Evolutionary conservation across 208 protist species (phyloP), one percentile per base, ranked within the genome.

Genomic region (Crithidia expoeki): DNA sequence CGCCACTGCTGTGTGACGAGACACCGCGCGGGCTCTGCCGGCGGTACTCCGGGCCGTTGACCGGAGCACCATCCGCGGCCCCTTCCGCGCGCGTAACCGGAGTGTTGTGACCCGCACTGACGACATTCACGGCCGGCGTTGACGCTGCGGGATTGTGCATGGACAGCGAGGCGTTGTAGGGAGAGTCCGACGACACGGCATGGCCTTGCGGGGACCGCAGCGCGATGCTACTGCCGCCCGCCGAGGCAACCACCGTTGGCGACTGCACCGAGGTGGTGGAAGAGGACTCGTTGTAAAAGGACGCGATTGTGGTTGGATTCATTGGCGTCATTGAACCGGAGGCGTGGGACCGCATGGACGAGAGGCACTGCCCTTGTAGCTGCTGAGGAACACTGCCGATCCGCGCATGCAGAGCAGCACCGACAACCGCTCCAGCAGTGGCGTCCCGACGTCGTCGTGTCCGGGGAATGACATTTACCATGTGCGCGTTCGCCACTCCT

Each of bases 1-100:
- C 52, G 38, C 52, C 52, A n/a, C 52, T 57, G 52, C 52, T 57
- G 52, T 57, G 52, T 19, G 52, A 57, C n/a, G 52, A 57, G 52
- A 30, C 52, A 0, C 30, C 28, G 21, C 28, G 52, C 30, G 52
- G 30, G 16, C 52, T 57, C 52, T 57, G 52, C 30, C 52, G 25
- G 52, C 52, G 52, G 52, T 57, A 57, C 52, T n/a, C 4, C 52
- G 28, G 52, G 12, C n/a, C 25, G 23, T 5, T n/a, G n/a, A n/a
- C 38, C 25, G 6, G 56, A 17, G 55, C 17, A 6, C 10, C 57
- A 5, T 5, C 38, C 14, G 57, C 38, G 23, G 38, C 36, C 36
- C 23, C 12, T 40, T n/a, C 21, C 10, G 42, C n/a, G 42, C 16
- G 5, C 9, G 14, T 47, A 17, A 17, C 42, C 42, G 42, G 16